These are phyloP conservation scores for Fusarium subtropicale DNA, from an alignment of 2,329 filamentous ascomycete genomes.

Conservation along the genomic window DNA sequence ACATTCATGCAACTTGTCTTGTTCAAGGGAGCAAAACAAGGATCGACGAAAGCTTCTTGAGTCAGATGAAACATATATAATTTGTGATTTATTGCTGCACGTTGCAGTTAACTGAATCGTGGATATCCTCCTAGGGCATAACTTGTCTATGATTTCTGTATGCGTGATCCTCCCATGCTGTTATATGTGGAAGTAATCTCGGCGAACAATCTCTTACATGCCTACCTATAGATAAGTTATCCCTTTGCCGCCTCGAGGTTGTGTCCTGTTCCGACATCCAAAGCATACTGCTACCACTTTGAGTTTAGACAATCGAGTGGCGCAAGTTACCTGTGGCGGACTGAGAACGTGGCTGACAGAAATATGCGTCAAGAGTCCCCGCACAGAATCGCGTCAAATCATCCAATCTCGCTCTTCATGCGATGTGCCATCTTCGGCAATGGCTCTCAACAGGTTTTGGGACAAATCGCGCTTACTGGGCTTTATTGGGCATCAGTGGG, in stretches of 20 bases:
- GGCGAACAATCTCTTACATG: accelerated
- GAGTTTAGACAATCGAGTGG: background rate
- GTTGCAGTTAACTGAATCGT: no score
- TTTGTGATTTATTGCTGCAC: accelerated
- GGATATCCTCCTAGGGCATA: no score
- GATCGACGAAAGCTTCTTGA: background rate
- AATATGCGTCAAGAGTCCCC: background rate
- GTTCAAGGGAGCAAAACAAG: background rate
- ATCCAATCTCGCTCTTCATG: background rate
- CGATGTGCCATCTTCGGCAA: background rate
- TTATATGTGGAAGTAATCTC: background rate
- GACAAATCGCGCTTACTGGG: background rate
- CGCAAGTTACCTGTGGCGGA: background rate
- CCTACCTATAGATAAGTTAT: background rate
- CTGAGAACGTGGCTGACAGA: background rate
- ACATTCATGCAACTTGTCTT: background rate
- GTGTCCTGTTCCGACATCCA: background rate
- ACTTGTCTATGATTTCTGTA: no score
- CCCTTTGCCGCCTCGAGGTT: background rate
- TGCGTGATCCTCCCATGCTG: background rate
- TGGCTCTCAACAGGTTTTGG: no score
- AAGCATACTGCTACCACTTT: background rate
- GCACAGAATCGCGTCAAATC: background rate
- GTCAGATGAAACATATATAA: background rate
- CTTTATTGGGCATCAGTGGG: background rate